These are phyloP conservation scores for Cinchona pubescens DNA, from an alignment of 257 asterid species.

Conservation along the genomic window DNA sequence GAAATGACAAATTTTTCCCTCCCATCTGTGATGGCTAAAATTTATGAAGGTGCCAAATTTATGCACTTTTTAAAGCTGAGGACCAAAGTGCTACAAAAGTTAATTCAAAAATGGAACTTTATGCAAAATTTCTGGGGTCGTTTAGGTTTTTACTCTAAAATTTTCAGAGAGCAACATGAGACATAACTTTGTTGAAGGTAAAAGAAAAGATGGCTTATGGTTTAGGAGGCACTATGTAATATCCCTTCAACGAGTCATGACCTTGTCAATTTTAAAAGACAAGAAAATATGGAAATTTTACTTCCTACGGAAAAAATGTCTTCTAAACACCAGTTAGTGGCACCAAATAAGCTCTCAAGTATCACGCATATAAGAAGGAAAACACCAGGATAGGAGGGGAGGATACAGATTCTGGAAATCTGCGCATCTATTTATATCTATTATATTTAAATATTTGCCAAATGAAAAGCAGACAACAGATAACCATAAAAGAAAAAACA, in stretches of 20 bases:
- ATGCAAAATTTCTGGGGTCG: too few species aligned
- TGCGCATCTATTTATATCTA: not conserved
- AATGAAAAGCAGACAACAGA: not conserved
- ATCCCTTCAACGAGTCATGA: not conserved
- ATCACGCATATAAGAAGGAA: not conserved
- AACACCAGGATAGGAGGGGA: not conserved
- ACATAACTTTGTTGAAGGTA: not conserved
- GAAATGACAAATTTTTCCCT: too few species aligned
- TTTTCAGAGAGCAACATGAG: not conserved
- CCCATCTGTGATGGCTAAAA: too few species aligned
- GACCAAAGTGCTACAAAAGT: too few species aligned
- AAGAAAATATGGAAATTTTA: too few species aligned
- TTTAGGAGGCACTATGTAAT: not conserved
- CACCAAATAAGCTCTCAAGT: not conserved
- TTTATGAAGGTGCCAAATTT: too few species aligned
- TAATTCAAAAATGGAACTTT: too few species aligned
- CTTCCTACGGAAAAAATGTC: not conserved
- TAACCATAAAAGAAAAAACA: not conserved
- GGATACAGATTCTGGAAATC: not conserved
- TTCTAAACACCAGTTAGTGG: not conserved
- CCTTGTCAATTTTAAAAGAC: not conserved
- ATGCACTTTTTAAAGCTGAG: too few species aligned
- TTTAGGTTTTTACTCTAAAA: too few species aligned
- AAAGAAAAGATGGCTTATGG: not conserved
- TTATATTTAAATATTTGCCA: not conserved